Evolutionary conservation across 108 stramenopile species (phyloP).

Genomic region (Cyclotella atomus): DNA sequence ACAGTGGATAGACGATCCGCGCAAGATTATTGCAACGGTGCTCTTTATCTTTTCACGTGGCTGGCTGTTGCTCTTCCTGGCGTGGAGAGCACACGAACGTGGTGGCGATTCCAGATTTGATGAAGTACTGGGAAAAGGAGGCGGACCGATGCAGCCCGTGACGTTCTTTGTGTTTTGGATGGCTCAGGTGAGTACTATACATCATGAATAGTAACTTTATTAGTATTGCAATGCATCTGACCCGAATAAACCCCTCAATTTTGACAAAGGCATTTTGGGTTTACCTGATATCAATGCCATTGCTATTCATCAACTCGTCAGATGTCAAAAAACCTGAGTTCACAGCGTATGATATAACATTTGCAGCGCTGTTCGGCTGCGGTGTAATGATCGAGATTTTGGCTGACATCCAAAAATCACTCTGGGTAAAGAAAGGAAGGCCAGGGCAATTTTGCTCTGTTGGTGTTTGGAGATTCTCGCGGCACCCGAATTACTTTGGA

Average conservation of each 20-base stretch:
- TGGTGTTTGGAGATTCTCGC: slow-evolving; percentile 64
- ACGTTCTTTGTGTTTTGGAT: slow-evolving; percentile 69
- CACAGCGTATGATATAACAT: slow-evolving; percentile 35
- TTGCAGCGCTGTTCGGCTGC: slow-evolving; percentile 38
- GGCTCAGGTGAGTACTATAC: no score
- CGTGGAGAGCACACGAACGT: slow-evolving; percentile 71
- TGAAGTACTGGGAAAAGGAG: slow-evolving; percentile 52
- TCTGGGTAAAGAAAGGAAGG: slow-evolving; percentile 62
- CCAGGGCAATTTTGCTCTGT: slow-evolving; percentile 59
- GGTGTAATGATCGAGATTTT: slow-evolving; percentile 59
- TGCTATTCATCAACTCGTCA: slow-evolving; percentile 51
- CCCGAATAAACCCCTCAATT: no score
- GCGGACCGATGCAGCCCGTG: slow-evolving; percentile 17
- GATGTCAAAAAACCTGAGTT: slow-evolving; percentile 31
- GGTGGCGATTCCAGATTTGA: slow-evolving; percentile 76
- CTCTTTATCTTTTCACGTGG: slow-evolving; percentile 58
- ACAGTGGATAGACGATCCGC: slow-evolving; percentile 38
- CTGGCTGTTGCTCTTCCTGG: slow-evolving; percentile 67
- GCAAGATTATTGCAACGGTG: slow-evolving; percentile 44
- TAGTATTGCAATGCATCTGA: no score
- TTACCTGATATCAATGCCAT: slow-evolving; percentile 60
- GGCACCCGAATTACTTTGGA: slow-evolving; percentile 79
- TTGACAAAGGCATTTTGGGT: slow-evolving; percentile 76
- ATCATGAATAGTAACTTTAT: no score
- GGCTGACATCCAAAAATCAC: slow-evolving; percentile 68